phyloP scores from a whole-genome alignment of 768 basidiomycete species.

The Hortiboletus campestris region DNA sequence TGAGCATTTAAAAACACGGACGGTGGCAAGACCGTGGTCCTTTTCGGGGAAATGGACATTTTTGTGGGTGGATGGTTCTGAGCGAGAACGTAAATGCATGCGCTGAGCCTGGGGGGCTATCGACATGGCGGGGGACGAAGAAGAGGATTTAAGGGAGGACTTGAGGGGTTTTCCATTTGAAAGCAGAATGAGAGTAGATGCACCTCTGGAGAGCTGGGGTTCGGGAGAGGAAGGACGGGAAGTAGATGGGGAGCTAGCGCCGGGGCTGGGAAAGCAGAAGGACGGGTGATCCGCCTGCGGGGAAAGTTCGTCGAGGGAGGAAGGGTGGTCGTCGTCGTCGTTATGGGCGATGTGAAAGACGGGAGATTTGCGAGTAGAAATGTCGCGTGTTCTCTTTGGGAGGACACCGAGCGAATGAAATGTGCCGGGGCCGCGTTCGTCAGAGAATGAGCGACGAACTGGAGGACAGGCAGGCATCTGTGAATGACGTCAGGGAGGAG shows the following conservation, averaged over 20 bases:
- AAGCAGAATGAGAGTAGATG: constrained; percentile 46
- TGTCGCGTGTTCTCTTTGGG: constrained; percentile 36
- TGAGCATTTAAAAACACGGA: constrained; percentile 60
- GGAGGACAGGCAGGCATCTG: constrained; percentile 17
- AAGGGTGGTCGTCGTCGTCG: constrained; percentile 24
- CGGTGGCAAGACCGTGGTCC: constrained; percentile 56
- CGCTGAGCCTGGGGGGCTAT: not conserved
- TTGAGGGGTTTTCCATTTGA: constrained; percentile 86
- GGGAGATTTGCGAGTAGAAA: constrained; percentile 12
- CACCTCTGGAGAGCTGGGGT: constrained; percentile 32
- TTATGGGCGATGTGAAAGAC: constrained; percentile 21
- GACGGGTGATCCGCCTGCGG: not conserved
- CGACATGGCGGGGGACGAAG: constrained; percentile 17
- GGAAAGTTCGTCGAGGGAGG: constrained; percentile 18
- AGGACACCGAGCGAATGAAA: constrained; percentile 47
- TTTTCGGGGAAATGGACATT: constrained; percentile 85
- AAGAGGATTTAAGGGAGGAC: constrained; percentile 67
- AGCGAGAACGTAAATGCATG: constrained; percentile 38
- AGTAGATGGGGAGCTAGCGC: constrained; percentile 16
- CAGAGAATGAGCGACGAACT: constrained; percentile 33
- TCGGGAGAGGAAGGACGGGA: not conserved
- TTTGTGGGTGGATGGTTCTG: constrained; percentile 72
- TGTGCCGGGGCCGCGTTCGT: constrained; percentile 45
- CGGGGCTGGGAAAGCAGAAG: constrained; percentile 39
- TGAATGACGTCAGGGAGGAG: constrained; percentile 5